Percentiles rank a stretch among this genome's conserved stretches.
phyloP scores from a whole-genome alignment of 2,329 filamentous ascomycete species.

The Fusarium sambucinum region DNA sequence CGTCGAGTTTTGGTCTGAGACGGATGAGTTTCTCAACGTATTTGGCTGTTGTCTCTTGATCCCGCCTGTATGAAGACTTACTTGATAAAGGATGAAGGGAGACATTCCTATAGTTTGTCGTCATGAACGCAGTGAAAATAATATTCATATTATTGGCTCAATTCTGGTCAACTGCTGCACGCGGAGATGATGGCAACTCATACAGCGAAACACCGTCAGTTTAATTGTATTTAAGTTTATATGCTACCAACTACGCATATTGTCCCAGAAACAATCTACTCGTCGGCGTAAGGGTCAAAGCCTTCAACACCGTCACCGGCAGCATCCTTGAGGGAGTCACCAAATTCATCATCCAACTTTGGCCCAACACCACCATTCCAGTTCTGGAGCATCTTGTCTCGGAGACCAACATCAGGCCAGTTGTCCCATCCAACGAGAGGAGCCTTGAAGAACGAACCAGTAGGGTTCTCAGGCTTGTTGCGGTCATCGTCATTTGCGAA shows the following conservation, averaged over 20 bases:
- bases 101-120: too few relatives aligned
- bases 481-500: constrained; percentile 47
- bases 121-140: too few relatives aligned
- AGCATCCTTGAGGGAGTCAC: constrained; percentile 38
- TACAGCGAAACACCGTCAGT: too few relatives aligned
- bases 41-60: neutral
- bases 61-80: neutral
- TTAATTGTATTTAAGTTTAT: neutral
- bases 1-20: neutral
- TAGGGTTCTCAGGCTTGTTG: constrained; percentile 45
- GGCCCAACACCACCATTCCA: constrained; percentile 48
- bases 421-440: constrained; percentile 49
- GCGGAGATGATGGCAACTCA: too few relatives aligned
- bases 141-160: too few relatives aligned
- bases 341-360: constrained; percentile 49
- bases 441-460: constrained; percentile 43
- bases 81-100: too few relatives aligned
- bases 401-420: constrained; percentile 45
- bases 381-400: constrained; percentile 44
- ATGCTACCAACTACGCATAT: fast-evolving
- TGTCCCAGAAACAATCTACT: neutral
- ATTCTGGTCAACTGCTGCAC: too few relatives aligned
- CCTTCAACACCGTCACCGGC: constrained; percentile 46
- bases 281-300: constrained; percentile 46
- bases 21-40: neutral